Conservation (phyloP, 768 basidiomycete species). For the Pholiota microspora region DNA sequence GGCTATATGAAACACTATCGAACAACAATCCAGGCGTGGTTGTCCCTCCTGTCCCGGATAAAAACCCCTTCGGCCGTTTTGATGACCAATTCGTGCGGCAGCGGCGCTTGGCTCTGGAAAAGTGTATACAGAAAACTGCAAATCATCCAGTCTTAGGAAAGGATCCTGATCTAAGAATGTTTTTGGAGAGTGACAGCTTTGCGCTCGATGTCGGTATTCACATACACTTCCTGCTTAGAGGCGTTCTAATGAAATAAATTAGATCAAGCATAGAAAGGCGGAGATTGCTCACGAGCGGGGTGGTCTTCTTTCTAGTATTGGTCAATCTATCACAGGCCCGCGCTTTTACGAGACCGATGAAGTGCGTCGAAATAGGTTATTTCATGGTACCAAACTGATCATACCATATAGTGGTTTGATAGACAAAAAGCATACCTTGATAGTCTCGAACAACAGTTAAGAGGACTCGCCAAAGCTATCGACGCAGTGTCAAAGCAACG, state of each 20-base stretch:
- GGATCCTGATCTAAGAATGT: slow-evolving; percentile 84
- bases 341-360: slow-evolving; percentile 90
- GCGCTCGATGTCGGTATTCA: slow-evolving; percentile 70
- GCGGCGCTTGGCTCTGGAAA: slow-evolving; percentile 78
- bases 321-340: slow-evolving; percentile 74
- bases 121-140: slow-evolving; percentile 90
- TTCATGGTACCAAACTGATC: neutral
- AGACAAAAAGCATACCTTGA: slow-evolving; percentile 83
- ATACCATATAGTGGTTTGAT: slow-evolving; percentile 80
- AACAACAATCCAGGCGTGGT: slow-evolving; percentile 95
- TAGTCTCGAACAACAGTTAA: slow-evolving; percentile 85
- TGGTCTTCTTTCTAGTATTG: slow-evolving; percentile 82
- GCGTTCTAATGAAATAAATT: slow-evolving; percentile 5
- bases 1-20: slow-evolving; percentile 89
- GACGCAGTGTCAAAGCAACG: slow-evolving; percentile 84
- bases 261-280: slow-evolving; percentile 88
- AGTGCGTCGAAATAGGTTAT: slow-evolving; percentile 34
- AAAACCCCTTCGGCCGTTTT: slow-evolving; percentile 91
- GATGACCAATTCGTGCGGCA: slow-evolving; percentile 90
- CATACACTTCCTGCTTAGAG: neutral
- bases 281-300: slow-evolving; percentile 77
- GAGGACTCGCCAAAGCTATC: slow-evolving; percentile 83
- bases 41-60: slow-evolving; percentile 95
- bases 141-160: slow-evolving; percentile 88
- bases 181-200: slow-evolving; percentile 93